Percentiles rank a stretch among this genome's conserved stretches.
phyloP scores from a whole-genome alignment of 176 grass and related monocot genomes.

The Musa schizocarpa region DNA sequence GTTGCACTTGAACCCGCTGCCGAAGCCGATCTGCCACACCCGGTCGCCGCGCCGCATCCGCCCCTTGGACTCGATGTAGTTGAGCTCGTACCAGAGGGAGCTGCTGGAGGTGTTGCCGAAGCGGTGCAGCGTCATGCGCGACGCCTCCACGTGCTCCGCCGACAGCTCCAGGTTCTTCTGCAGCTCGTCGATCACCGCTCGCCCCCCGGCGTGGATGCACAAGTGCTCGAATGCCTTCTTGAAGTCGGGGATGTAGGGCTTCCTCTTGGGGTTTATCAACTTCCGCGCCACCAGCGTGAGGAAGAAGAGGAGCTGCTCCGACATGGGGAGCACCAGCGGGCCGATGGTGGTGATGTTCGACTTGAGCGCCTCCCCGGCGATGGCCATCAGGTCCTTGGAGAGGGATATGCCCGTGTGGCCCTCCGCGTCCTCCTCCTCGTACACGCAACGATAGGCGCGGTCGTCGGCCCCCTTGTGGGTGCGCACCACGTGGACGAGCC shows the following conservation, averaged over 20 bases:
- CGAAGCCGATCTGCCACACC: constrained; percentile 83
- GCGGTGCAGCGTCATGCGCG: constrained; percentile 79
- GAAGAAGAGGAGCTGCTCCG: constrained; percentile 21
- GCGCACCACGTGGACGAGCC: too few relatives aligned
- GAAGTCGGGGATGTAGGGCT: constrained; percentile 22
- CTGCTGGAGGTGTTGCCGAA: constrained; percentile 95
- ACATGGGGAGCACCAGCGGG: constrained; percentile 16
- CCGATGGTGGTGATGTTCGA: constrained; percentile 18
- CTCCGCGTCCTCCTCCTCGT: too few relatives aligned
- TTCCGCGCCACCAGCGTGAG: constrained; percentile 4
- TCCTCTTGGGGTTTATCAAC: constrained; percentile 10
- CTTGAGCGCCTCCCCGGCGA: constrained; percentile 18
- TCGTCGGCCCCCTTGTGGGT: too few relatives aligned
- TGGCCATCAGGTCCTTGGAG: constrained; percentile 16
- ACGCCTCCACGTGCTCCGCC: constrained; percentile 73
- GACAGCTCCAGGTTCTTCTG: constrained; percentile 66
- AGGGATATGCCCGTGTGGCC: background rate
- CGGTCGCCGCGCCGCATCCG: constrained; percentile 47
- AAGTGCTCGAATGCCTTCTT: constrained; percentile 84
- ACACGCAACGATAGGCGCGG: too few relatives aligned
- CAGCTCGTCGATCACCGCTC: constrained; percentile 91
- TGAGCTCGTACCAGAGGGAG: constrained; percentile 93
- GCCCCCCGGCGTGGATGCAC: constrained; percentile 85
- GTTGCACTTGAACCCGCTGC: constrained; percentile 95
- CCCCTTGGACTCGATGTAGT: constrained; percentile 76